Percentiles rank a stretch among this genome's conserved stretches.
phyloP scores from a whole-genome alignment of 352 stramenopile species.

The Pythium sukuiense region DNA sequence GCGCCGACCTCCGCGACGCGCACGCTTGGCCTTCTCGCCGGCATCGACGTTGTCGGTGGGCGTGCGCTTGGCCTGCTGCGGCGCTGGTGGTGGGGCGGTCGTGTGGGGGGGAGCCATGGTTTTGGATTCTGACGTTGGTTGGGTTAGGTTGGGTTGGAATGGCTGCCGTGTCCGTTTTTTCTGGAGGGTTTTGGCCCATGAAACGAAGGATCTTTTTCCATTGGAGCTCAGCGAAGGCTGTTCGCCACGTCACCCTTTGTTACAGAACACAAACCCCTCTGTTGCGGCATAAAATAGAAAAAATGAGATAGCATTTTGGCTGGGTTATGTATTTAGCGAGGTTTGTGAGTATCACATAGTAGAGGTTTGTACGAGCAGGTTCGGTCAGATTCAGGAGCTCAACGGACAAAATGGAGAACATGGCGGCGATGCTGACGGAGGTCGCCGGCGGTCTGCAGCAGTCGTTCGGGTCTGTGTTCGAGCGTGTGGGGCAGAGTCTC shows the following conservation, averaged over 20 bases:
- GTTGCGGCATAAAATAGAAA: conserved; percentile 15
- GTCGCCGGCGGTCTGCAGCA: conserved; percentile 65
- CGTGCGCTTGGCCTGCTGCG: conserved; percentile 37
- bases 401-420: conserved; percentile 53
- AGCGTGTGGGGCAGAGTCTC: conserved; percentile 67
- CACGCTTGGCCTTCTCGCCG: conserved; percentile 47
- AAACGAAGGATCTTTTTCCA: conserved; percentile 13
- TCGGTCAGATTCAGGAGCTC: neutral
- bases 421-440: conserved; percentile 59
- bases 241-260: conserved; percentile 27
- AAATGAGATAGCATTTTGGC: neutral
- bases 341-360: conserved; percentile 2
- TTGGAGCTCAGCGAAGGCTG: conserved; percentile 6
- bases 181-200: conserved; percentile 14
- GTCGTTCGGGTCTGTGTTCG: conserved; percentile 70
- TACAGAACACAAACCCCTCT: conserved; percentile 9
- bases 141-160: neutral
- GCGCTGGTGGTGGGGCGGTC: conserved; percentile 18
- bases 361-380: neutral
- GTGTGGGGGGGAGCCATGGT: conserved; percentile 15
- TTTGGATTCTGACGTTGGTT: neutral
- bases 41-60: conserved; percentile 32
- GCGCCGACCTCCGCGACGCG: conserved; percentile 47
- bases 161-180: conserved; percentile 19
- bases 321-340: neutral